These are phyloP conservation scores for Clitopilus passeckerianus DNA, from an alignment of 768 basidiomycete genomes.

Conservation along the genomic window DNA sequence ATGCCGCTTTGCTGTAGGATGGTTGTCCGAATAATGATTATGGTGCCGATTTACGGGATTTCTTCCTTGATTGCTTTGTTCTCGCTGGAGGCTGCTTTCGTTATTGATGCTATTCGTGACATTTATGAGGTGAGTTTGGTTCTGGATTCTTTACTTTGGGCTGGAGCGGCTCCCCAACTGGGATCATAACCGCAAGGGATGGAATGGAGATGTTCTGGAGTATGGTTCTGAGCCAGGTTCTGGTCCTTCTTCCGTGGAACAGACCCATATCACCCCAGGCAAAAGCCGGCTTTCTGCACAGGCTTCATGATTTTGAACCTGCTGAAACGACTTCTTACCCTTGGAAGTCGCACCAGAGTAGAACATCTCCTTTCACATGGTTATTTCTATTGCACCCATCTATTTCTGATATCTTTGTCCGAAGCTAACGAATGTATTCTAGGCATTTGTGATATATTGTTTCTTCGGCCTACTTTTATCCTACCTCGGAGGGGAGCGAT, in stretches of 20 bases:
- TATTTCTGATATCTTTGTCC: not conserved
- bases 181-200: not conserved
- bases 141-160: not conserved
- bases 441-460: slow-evolving; percentile 95
- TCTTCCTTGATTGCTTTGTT: slow-evolving; percentile 90
- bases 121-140: slow-evolving; percentile 78
- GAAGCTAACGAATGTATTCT: not conserved
- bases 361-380: not conserved
- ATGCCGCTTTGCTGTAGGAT: slow-evolving; percentile 40
- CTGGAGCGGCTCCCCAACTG: not conserved
- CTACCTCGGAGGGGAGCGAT: slow-evolving; percentile 91
- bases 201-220: too few relatives aligned
- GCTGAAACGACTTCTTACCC: too few relatives aligned
- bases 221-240: too few relatives aligned
- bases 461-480: slow-evolving; percentile 81
- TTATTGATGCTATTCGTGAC: slow-evolving; percentile 92
- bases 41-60: slow-evolving; percentile 92
- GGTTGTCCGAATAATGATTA: slow-evolving; percentile 94
- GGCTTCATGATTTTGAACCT: too few relatives aligned
- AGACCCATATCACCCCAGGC: too few relatives aligned
- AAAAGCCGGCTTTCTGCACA: too few relatives aligned
- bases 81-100: slow-evolving; percentile 92
- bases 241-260: too few relatives aligned
- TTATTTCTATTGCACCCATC: not conserved
- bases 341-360: not conserved